phyloP scores from a whole-genome alignment of 2,329 filamentous ascomycete species.

The Epichloe bromicola region DNA sequence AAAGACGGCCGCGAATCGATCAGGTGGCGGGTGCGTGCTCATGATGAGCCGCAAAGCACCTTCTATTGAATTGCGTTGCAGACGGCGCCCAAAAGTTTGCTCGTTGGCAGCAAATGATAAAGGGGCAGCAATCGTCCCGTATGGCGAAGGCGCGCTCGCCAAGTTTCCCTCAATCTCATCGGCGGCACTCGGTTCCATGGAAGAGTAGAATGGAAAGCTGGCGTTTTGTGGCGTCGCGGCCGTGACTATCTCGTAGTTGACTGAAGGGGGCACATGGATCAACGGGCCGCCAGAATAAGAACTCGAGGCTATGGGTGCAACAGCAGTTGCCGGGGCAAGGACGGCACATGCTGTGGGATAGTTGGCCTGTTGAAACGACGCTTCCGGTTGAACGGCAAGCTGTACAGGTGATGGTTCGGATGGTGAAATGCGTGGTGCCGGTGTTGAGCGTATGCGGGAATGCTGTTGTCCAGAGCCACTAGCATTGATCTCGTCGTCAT shows the following conservation, averaged over 20 bases:
- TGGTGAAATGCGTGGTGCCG: background rate
- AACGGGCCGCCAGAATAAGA: background rate
- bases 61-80: conserved; percentile 56
- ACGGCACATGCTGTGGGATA: background rate
- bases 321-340: background rate
- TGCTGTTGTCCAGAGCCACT: background rate
- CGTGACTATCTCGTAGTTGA: conserved; percentile 35
- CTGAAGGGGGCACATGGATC: conserved; percentile 7
- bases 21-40: conserved; percentile 33
- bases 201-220: conserved; percentile 32
- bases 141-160: conserved; percentile 14
- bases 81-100: conserved; percentile 53
- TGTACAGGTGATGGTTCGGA: background rate
- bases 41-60: conserved; percentile 44
- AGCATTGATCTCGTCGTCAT: background rate
- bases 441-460: background rate
- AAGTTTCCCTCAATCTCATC: conserved; percentile 7
- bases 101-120: conserved; percentile 50
- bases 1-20: conserved; percentile 45
- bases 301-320: background rate
- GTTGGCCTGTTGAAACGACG: background rate
- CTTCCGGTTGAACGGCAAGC: background rate
- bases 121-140: conserved; percentile 28
- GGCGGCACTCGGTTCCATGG: conserved; percentile 10
- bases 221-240: conserved; percentile 39